These are phyloP conservation scores for Eimeria acervulina DNA, from an alignment of 169 alveolate species.

Conservation along the genomic window DNA sequence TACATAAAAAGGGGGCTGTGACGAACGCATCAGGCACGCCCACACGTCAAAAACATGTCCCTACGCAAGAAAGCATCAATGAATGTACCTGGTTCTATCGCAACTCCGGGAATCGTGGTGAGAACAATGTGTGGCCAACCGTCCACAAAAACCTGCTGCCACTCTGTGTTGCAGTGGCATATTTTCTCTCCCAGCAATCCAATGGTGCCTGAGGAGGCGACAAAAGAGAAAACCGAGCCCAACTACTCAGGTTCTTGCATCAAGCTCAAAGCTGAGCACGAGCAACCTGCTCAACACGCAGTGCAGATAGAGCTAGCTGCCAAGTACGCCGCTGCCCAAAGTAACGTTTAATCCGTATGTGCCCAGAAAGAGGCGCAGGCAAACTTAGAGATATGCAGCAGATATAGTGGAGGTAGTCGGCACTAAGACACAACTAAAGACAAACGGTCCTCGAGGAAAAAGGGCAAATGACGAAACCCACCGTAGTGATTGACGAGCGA, in stretches of 20 bases:
- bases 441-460: not conserved
- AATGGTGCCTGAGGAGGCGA: slow-evolving; percentile 71
- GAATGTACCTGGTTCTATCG: slow-evolving; percentile 84
- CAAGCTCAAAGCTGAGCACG: not conserved
- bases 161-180: slow-evolving; percentile 92
- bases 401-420: not conserved
- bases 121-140: slow-evolving; percentile 90
- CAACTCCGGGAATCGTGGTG: slow-evolving; percentile 88
- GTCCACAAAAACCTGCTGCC: slow-evolving; percentile 91
- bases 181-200: slow-evolving; percentile 90
- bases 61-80: not conserved
- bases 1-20: not conserved
- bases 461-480: not conserved
- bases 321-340: not conserved
- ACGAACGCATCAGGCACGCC: not conserved
- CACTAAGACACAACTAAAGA: not conserved
- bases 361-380: not conserved
- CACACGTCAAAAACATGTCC: not conserved
- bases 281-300: not conserved
- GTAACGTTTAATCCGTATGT: not conserved
- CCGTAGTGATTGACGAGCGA: slow-evolving; percentile 95
- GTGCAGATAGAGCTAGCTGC: not conserved
- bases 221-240: not conserved
- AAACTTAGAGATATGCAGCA: not conserved
- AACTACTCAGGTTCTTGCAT: not conserved